Evolutionary conservation across 495 filamentous ascomycete species (phyloP).

Genomic region (Letharia lupina): DNA sequence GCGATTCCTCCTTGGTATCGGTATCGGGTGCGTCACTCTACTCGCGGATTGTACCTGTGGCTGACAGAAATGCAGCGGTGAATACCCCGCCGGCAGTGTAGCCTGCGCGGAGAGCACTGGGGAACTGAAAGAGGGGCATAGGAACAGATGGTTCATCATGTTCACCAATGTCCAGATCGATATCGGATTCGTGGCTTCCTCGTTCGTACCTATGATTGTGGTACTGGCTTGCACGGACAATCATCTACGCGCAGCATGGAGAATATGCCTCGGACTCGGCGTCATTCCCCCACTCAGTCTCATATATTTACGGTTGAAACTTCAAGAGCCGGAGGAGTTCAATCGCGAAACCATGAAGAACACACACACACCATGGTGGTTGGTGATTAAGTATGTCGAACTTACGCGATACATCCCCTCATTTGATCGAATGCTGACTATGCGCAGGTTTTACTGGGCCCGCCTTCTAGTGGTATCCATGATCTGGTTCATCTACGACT

Average conservation of each 20-base stretch:
- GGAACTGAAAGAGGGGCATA: constrained; percentile 67
- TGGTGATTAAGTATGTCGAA: constrained; percentile 42
- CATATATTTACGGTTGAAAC: constrained; percentile 63
- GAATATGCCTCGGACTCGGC: constrained; percentile 67
- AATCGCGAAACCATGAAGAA: constrained; percentile 48
- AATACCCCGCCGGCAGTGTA: constrained; percentile 86
- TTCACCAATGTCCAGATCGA: constrained; percentile 91
- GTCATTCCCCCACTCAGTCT: constrained; percentile 69
- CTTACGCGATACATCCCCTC: too few relatives aligned
- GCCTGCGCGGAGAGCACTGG: constrained; percentile 76
- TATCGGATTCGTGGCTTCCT: constrained; percentile 64
- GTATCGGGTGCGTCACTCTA: constrained; percentile 34
- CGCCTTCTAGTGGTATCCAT: constrained; percentile 59
- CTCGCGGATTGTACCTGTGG: constrained; percentile 33
- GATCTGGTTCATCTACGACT: constrained; percentile 94
- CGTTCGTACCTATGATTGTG: constrained; percentile 65
- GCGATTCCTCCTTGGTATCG: constrained; percentile 68
- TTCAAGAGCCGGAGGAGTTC: constrained; percentile 80
- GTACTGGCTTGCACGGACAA: constrained; percentile 58
- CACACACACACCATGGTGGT: constrained; percentile 38
- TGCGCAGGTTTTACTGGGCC: constrained; percentile 43
- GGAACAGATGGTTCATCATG: constrained; percentile 86
- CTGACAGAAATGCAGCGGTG: constrained; percentile 53
- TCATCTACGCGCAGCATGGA: constrained; percentile 68
- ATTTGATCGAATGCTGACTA: constrained; percentile 5